These are phyloP conservation scores for Magnaporthiopsis rhizophila DNA, from an alignment of 2,329 filamentous ascomycete species.

Conservation along the genomic window DNA sequence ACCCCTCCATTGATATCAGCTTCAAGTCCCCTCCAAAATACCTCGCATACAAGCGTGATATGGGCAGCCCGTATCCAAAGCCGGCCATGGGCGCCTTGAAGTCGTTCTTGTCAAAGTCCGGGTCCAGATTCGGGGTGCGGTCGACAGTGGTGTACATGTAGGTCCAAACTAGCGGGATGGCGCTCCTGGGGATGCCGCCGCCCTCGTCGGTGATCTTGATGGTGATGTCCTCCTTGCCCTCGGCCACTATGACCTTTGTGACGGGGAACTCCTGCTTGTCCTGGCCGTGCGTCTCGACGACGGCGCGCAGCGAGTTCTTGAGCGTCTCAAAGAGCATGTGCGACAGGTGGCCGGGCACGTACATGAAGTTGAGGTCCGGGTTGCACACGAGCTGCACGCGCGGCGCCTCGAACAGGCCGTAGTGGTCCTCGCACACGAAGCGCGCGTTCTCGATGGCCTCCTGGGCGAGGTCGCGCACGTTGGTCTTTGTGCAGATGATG, in stretches of 20 bases:
- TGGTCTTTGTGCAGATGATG: conserved; percentile 98
- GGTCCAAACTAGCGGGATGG: conserved; percentile 97
- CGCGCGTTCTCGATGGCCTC: conserved; percentile 97
- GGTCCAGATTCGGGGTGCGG: conserved; percentile 86
- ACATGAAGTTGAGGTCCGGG: conserved; percentile 95
- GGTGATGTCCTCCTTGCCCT: conserved; percentile 97
- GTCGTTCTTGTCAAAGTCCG: conserved; percentile 97
- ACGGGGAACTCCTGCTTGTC: conserved; percentile 95
- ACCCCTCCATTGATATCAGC: conserved; percentile 99
- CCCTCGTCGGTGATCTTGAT: conserved; percentile 98
- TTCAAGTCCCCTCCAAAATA: conserved; percentile 98
- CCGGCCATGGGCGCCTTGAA: conserved; percentile 99
- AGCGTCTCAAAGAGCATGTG: conserved; percentile 99
- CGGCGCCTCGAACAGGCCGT: conserved; percentile 92
- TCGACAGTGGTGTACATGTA: conserved; percentile 99
- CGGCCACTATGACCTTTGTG: conserved; percentile 94
- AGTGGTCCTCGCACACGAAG: conserved; percentile 99
- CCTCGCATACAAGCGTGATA: conserved; percentile 85
- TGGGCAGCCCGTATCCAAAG: conserved; percentile 95
- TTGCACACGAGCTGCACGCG: conserved; percentile 96
- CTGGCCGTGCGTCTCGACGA: conserved; percentile 89
- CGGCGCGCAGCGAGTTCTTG: conserved; percentile 95
- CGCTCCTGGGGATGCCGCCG: conserved; percentile 84
- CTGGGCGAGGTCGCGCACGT: conserved; percentile 86
- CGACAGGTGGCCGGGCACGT: conserved; percentile 94